Evolutionary conservation across 2,329 filamentous ascomycete genomes (phyloP).

Genomic region (Fusarium nanum): DNA sequence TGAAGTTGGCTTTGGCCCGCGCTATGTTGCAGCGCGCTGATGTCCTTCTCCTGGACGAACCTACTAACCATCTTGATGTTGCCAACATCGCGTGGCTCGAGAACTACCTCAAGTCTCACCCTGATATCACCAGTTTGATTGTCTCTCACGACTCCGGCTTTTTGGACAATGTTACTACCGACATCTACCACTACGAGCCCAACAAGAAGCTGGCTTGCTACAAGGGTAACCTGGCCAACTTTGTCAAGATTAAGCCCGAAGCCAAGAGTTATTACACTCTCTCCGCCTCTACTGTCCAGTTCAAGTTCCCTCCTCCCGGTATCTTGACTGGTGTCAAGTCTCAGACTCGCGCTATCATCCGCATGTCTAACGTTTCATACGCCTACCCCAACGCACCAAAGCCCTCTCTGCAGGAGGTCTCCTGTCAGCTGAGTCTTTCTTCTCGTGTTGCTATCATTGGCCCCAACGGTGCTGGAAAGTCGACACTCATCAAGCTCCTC

Average conservation of each 20-base stretch:
- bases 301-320: constrained; percentile 97
- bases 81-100: constrained; percentile 96
- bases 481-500: constrained; percentile 95
- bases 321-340: constrained; percentile 97
- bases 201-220: constrained; percentile 93
- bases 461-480: constrained; percentile 97
- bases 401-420: constrained; percentile 87
- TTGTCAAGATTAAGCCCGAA: constrained; percentile 91
- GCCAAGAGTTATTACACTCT: constrained; percentile 98
- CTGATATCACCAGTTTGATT: constrained; percentile 96
- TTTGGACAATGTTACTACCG: constrained; percentile 95
- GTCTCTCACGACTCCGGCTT: constrained; percentile 99
- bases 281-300: constrained; percentile 86
- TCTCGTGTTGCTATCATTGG: constrained; percentile 97
- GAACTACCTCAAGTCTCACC: constrained; percentile 94
- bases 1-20: constrained; percentile 96
- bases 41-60: constrained; percentile 95
- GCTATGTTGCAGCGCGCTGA: constrained; percentile 98
- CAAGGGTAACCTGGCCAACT: constrained; percentile 83
- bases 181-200: constrained; percentile 98
- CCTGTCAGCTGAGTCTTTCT: constrained; percentile 87
- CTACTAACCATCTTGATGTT: constrained; percentile 98
- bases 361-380: constrained; percentile 92
- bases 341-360: constrained; percentile 90
- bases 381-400: constrained; percentile 92